Evolutionary conservation across 2,329 filamentous ascomycete species (phyloP), one percentile per base, ranked within the genome.

Genomic region (Alternaria brassicae): DNA sequence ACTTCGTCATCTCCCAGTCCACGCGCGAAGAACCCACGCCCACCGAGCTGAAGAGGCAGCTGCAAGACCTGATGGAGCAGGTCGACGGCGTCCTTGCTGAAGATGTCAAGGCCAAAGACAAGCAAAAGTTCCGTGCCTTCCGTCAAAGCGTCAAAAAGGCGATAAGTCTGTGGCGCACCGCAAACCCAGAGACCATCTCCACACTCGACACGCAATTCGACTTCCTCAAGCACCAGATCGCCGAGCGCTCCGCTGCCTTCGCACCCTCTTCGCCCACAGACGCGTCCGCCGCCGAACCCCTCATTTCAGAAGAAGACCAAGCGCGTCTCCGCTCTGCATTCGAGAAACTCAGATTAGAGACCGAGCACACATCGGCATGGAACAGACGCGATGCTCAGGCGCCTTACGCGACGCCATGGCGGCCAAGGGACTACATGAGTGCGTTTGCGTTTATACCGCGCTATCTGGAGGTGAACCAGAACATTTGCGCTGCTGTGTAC

Each of bases 381-480:
- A 76, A 77, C 62, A 58, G 51, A 41, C 68, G 68, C n/a, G 68
- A 76, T 56, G 58, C 65, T 4, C 55, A 54, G 87, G 92, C 75
- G 80, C 92, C 95, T 3, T 99, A 99, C 76, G 86, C 86, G 4
- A 97, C 93, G 2, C 95, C 95, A 12, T 99, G 95, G 95, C 81
- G 85, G 65, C 95, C 95, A 12, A 86, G 93, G 56, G 85, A 90
- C 52, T 98, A 87, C 79, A 96, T 99, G 91, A 85, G 87, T 51
- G 89, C 93, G 0, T 99, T 99, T 79, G 93, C 93, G 23, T 97
- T 97, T 79, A 93, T 99, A 68, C 95, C 95, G 10, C 84, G 91
- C 53, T 99, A 98, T 78, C 86, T 99, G 61, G 96, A 99, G 81
- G 95, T 99, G 70, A 97, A 98, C 83, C 95, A 96, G 79, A 96